Conservation (phyloP, 2,329 filamentous ascomycete genomes). For the Myriosclerotinia curreyana region DNA sequence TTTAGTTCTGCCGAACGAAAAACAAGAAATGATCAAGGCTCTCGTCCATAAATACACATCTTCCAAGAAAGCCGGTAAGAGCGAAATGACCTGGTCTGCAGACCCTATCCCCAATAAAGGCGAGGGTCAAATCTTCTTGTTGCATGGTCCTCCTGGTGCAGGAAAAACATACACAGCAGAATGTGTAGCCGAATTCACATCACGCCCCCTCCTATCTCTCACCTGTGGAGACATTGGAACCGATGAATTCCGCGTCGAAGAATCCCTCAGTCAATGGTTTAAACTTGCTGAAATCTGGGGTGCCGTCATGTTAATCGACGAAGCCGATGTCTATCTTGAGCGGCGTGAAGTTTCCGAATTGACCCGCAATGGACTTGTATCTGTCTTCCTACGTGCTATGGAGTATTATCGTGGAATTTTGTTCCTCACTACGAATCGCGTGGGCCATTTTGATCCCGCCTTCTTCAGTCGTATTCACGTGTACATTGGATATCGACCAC, state of each 20-base stretch:
- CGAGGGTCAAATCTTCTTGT: conserved; percentile 31
- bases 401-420: conserved; percentile 46
- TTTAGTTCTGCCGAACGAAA: conserved; percentile 28
- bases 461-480: conserved; percentile 43
- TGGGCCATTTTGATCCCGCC: conserved; percentile 43
- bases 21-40: conserved; percentile 30
- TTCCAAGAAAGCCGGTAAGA: conserved; percentile 11
- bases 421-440: conserved; percentile 46
- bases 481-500: conserved; percentile 37
- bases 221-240: conserved; percentile 51
- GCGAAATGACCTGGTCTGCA: conserved; percentile 25
- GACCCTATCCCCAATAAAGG: conserved; percentile 31
- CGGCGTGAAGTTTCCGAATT: conserved; percentile 37
- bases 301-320: conserved; percentile 51
- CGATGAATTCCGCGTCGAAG: conserved; percentile 45
- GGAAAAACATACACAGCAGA: conserved; percentile 33
- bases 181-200: conserved; percentile 34
- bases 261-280: conserved; percentile 48
- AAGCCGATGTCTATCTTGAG: conserved; percentile 51
- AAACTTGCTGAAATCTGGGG: conserved; percentile 50
- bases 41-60: conserved; percentile 30
- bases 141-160: conserved; percentile 30
- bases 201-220: conserved; percentile 33
- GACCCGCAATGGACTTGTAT: conserved; percentile 40
- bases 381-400: conserved; percentile 43